phyloP scores from a whole-genome alignment of 257 asterid genomes.

The Gynochthodes officinalis region DNA sequence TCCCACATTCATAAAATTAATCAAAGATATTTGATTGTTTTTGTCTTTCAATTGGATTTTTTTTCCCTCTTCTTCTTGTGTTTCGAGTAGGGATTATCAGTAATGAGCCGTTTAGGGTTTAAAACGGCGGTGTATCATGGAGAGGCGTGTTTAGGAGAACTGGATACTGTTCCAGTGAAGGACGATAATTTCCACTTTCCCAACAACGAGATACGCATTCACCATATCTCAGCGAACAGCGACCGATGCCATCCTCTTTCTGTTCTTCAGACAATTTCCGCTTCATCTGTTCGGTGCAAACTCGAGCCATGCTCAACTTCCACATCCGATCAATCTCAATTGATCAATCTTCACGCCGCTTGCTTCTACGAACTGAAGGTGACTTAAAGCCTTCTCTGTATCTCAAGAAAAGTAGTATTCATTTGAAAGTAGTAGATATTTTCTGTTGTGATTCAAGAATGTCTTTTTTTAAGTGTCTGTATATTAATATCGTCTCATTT shows the following conservation, averaged over 20 bases:
- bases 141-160: constrained; percentile 68
- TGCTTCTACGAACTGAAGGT: constrained; percentile 92
- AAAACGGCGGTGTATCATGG: constrained; percentile 73
- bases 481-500: neutral
- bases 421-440: neutral
- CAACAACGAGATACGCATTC: constrained; percentile 85
- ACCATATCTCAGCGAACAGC: constrained; percentile 54
- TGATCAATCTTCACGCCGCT: constrained; percentile 76
- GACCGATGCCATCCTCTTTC: constrained; percentile 86
- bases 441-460: too few species aligned
- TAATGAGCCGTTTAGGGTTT: constrained; percentile 91
- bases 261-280: constrained; percentile 71
- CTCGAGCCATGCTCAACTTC: constrained; percentile 66
- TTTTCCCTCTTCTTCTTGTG: too few species aligned
- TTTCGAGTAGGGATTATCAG: neutral
- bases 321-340: constrained; percentile 45
- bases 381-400: neutral
- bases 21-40: neutral
- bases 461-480: too few species aligned
- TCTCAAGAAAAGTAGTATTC: neutral
- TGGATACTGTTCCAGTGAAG: constrained; percentile 59
- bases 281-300: constrained; percentile 67
- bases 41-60: neutral
- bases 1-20: constrained; percentile 19
- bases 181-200: constrained; percentile 69